Percentiles rank a stretch among this genome's conserved stretches.
These are phyloP conservation scores for Stagonosporopsis rhizophila DNA, from an alignment of 2,329 filamentous ascomycete genomes.

Conservation along the genomic window DNA sequence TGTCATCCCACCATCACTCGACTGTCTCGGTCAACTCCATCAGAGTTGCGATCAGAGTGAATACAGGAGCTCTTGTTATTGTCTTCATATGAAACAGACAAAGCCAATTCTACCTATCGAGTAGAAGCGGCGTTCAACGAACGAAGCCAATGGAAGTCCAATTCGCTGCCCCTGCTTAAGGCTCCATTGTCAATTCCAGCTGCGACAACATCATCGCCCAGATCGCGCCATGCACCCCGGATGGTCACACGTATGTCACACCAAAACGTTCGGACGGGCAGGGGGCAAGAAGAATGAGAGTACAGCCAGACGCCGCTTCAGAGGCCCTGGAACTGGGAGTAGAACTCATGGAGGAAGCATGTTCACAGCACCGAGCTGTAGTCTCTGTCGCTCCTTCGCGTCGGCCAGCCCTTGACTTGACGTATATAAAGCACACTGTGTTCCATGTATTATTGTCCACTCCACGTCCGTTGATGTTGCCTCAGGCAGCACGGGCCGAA, in stretches of 20 bases:
- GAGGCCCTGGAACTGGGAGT: neutral
- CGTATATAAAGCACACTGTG: neutral
- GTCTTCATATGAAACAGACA: neutral
- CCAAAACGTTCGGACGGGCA: neutral
- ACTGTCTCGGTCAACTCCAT: neutral
- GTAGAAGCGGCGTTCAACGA: neutral
- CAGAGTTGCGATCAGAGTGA: neutral
- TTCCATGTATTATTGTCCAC: neutral
- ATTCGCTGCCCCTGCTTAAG: neutral
- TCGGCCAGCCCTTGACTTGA: neutral
- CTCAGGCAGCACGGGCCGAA: constrained; percentile 24
- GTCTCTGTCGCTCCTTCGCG: too few relatives aligned
- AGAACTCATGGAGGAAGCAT: too few relatives aligned
- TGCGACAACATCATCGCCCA: neutral
- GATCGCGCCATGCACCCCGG: neutral
- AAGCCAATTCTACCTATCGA: neutral
- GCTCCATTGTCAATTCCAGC: neutral
- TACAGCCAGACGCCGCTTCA: neutral
- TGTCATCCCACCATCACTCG: constrained; percentile 18
- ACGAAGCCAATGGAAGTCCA: neutral
- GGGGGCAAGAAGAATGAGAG: neutral
- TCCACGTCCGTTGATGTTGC: constrained; percentile 11
- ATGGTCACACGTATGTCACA: neutral
- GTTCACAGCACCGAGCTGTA: too few relatives aligned
- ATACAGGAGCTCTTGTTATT: neutral